Evolutionary conservation across 2,329 filamentous ascomycete genomes (phyloP).

Genomic region (Penicillium sp.): DNA sequence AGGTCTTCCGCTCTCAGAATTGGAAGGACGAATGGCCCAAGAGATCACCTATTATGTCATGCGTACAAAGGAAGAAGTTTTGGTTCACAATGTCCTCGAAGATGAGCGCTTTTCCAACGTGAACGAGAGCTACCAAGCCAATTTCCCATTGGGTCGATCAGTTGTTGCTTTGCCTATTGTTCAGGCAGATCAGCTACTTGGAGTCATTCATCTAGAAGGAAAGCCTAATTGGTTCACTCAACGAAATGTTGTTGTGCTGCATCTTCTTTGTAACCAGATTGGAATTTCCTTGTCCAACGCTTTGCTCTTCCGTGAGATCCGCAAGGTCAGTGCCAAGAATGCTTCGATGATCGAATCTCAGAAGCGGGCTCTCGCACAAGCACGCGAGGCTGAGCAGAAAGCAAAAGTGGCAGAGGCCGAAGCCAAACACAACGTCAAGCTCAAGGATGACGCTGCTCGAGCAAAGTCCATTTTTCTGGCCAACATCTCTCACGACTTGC

Average conservation of each 20-base stretch:
- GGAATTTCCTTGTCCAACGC: conserved; percentile 67
- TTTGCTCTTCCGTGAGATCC: conserved; percentile 63
- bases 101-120: conserved; percentile 68
- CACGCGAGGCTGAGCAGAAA: conserved; percentile 65
- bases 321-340: conserved; percentile 66
- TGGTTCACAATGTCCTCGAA: conserved; percentile 65
- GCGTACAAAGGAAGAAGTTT: conserved; percentile 65
- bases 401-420: conserved; percentile 67
- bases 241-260: conserved; percentile 56
- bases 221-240: conserved; percentile 68
- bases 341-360: conserved; percentile 68
- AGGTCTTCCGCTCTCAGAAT: conserved; percentile 60
- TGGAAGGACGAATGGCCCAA: conserved; percentile 61
- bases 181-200: conserved; percentile 62
- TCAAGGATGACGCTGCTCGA: conserved; percentile 69
- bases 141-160: conserved; percentile 61
- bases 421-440: conserved; percentile 65
- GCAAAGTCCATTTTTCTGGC: conserved; percentile 95
- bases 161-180: conserved; percentile 67
- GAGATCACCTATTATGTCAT: conserved; percentile 66
- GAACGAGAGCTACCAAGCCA: conserved; percentile 57
- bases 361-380: conserved; percentile 64
- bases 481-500: conserved; percentile 85
- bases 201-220: conserved; percentile 65
- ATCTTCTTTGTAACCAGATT: conserved; percentile 66